Percentiles rank a stretch among this genome's conserved stretches.
Conservation (phyloP, 2,329 filamentous ascomycete genomes). For the Cladorrhinum sp. region DNA sequence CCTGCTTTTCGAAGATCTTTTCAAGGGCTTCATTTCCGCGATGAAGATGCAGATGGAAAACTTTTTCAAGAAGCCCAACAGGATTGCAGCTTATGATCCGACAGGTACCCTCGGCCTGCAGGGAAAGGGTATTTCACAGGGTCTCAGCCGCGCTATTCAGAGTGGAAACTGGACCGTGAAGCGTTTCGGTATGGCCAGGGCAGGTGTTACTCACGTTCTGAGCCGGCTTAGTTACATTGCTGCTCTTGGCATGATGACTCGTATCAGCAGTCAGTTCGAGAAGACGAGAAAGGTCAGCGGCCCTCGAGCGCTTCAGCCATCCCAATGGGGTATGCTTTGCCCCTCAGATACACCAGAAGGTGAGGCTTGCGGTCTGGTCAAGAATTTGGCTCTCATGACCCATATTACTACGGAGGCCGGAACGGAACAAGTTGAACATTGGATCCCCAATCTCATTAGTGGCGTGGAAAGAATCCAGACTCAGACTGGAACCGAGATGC, state of each 20-base stretch:
- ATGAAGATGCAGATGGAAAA: conserved; percentile 95
- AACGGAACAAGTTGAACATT: conserved; percentile 81
- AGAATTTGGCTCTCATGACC: conserved; percentile 97
- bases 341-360: conserved; percentile 97
- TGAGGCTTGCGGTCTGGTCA: conserved; percentile 95
- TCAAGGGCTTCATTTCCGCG: conserved; percentile 89
- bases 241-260: conserved; percentile 98
- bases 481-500: conserved; percentile 77
- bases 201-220: conserved; percentile 92
- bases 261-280: conserved; percentile 97
- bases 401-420: conserved; percentile 98
- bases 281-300: conserved; percentile 97
- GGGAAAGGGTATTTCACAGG: conserved; percentile 82
- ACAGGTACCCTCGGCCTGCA: conserved; percentile 79
- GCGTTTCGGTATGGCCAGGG: conserved; percentile 97
- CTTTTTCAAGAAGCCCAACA: conserved; percentile 87
- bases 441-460: conserved; percentile 82
- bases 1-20: conserved; percentile 92
- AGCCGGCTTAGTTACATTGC: conserved; percentile 95
- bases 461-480: conserved; percentile 74
- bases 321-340: conserved; percentile 97
- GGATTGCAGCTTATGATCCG: conserved; percentile 84
- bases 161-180: conserved; percentile 98
- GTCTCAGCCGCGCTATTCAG: conserved; percentile 93
- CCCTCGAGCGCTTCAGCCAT: conserved; percentile 91